These are phyloP conservation scores for Kazachstania psychrophila DNA, from an alignment of 805 yeast genomes.

Conservation along the genomic window DNA sequence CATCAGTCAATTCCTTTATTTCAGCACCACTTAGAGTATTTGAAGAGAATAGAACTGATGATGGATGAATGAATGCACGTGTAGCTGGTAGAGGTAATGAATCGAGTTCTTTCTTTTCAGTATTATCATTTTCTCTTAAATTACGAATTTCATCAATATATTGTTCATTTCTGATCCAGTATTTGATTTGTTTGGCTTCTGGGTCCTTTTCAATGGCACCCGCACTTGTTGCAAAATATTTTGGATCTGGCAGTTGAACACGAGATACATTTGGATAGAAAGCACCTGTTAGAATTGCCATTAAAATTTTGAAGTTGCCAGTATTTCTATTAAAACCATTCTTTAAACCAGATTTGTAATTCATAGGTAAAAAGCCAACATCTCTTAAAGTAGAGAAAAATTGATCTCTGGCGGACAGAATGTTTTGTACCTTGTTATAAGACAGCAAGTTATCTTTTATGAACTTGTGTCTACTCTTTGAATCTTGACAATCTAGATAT, in stretches of 20 bases:
- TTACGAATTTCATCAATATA: conserved; percentile 31
- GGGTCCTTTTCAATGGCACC: conserved; percentile 86
- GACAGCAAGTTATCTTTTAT: conserved; percentile 55
- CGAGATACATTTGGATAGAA: conserved; percentile 76
- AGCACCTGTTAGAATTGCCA: conserved; percentile 69
- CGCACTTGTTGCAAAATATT: conserved; percentile 53
- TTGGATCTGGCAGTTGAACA: conserved; percentile 75
- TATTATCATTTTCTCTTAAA: conserved; percentile 8
- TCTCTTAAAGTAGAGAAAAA: conserved; percentile 64
- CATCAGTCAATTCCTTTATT: conserved; percentile 15
- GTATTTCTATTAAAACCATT: conserved; percentile 42
- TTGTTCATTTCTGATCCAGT: conserved; percentile 62
- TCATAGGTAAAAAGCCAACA: conserved; percentile 61
- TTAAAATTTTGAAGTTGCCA: conserved; percentile 42
- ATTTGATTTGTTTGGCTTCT: conserved; percentile 62
- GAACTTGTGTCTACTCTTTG: conserved; percentile 32
- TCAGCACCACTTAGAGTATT: conserved; percentile 25
- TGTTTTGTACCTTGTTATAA: conserved; percentile 55
- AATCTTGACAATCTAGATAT: conserved; percentile 33
- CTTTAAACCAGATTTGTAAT: conserved; percentile 30
- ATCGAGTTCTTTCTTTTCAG: conserved; percentile 2
- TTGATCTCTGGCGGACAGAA: conserved; percentile 61
- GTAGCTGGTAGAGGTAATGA: conserved; percentile 41
- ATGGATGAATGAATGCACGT: conserved; percentile 80
- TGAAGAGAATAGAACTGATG: conserved; percentile 59